Evolutionary conservation across 148 eudicot species (phyloP).

Genomic region (Silene uniflora): DNA sequence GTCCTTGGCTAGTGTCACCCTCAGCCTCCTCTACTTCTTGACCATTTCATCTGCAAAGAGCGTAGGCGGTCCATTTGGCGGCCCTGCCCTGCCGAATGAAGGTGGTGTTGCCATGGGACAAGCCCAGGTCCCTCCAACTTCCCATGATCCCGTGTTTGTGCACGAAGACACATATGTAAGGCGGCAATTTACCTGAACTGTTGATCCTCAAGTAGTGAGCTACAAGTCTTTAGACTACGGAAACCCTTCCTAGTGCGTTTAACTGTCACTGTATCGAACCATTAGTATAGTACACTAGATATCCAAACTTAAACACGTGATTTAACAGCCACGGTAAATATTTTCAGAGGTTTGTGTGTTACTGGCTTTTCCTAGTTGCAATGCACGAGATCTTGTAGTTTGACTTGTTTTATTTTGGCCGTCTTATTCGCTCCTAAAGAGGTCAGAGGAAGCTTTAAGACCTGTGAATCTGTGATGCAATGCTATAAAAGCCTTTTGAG

Average conservation of each 20-base stretch:
- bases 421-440: too few species aligned
- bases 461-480: too few species aligned
- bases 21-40: slow-evolving; percentile 63
- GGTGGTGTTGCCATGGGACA: slow-evolving; percentile 85
- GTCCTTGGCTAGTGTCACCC: slow-evolving; percentile 58
- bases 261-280: not conserved
- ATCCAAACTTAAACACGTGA: not conserved
- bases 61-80: slow-evolving; percentile 24
- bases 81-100: slow-evolving; percentile 39
- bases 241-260: not conserved
- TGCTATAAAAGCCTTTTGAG: too few species aligned
- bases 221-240: too few species aligned
- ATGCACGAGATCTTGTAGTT: not conserved
- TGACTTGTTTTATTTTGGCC: too few species aligned
- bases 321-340: not conserved
- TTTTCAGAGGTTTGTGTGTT: not conserved
- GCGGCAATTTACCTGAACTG: slow-evolving; percentile 53
- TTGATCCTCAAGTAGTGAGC: not conserved
- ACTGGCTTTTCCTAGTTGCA: not conserved
- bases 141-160: slow-evolving; percentile 72
- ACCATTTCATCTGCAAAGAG: slow-evolving; percentile 48
- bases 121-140: slow-evolving; percentile 50
- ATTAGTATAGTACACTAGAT: not conserved
- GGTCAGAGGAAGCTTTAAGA: too few species aligned
- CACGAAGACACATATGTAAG: slow-evolving; percentile 92